Conservation (phyloP, 2,329 filamentous ascomycete species). For the Aspergillus jensenii region DNA sequence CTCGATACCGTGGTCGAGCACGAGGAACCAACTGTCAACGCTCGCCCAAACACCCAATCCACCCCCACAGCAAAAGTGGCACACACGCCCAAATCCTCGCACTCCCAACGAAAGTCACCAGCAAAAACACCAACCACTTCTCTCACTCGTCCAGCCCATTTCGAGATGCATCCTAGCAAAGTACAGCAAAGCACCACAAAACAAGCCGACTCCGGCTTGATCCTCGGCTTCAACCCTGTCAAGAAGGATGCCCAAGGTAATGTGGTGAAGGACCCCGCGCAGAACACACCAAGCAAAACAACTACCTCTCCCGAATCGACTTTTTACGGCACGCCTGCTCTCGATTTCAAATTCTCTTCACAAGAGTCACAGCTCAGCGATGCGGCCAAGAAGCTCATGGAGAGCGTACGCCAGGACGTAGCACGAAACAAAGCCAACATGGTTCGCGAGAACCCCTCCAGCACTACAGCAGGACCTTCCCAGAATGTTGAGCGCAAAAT, state of each 20-base stretch:
- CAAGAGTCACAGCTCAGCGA: slow-evolving; percentile 47
- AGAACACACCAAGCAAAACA: slow-evolving; percentile 45
- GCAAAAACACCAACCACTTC: slow-evolving; percentile 47
- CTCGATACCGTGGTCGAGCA: slow-evolving; percentile 49
- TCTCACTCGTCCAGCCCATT: slow-evolving; percentile 66
- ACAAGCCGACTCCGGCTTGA: slow-evolving; percentile 73
- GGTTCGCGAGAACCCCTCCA: slow-evolving; percentile 59
- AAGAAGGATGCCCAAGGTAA: slow-evolving; percentile 46
- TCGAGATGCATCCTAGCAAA: slow-evolving; percentile 91
- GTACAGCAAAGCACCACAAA: slow-evolving; percentile 73
- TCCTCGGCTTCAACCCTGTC: slow-evolving; percentile 79
- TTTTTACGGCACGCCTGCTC: slow-evolving; percentile 44
- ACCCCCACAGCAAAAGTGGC: slow-evolving; percentile 10
- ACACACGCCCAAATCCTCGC: slow-evolving; percentile 25
- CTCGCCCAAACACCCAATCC: slow-evolving; percentile 19
- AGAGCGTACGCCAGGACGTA: slow-evolving; percentile 70
- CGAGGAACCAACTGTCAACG: slow-evolving; percentile 43
- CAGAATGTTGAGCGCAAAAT: slow-evolving; percentile 63
- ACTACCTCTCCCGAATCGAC: slow-evolving; percentile 32
- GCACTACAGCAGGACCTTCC: slow-evolving; percentile 46
- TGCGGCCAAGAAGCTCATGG: slow-evolving; percentile 58
- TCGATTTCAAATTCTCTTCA: slow-evolving; percentile 47
- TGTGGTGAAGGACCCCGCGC: slow-evolving; percentile 29
- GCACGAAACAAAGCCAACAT: slow-evolving; percentile 69
- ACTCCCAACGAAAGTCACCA: slow-evolving; percentile 11